These are phyloP conservation scores for Penstemon eatonii DNA, from an alignment of 257 asterid species.

Conservation along the genomic window DNA sequence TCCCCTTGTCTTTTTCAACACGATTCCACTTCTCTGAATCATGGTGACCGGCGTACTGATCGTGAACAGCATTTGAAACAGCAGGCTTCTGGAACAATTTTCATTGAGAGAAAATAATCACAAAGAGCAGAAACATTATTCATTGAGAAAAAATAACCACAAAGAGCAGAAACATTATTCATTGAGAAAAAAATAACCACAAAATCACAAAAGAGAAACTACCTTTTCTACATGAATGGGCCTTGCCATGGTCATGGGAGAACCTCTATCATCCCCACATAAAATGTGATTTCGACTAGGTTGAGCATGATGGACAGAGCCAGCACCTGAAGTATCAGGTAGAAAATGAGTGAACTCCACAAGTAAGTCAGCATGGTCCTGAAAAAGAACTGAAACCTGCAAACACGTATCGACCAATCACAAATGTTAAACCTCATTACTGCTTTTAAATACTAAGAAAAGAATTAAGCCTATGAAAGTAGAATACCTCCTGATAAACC, in stretches of 20 bases:
- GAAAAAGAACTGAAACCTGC: constrained; percentile 87
- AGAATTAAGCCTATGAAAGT: constrained; percentile 23
- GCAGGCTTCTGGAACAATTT: constrained; percentile 51
- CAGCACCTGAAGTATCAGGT: constrained; percentile 72
- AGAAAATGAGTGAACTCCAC: constrained; percentile 89
- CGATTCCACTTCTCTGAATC: constrained; percentile 51
- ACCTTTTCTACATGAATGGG: constrained; percentile 66
- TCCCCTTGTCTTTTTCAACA: constrained; percentile 48
- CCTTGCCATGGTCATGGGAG: constrained; percentile 50
- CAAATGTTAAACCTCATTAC: constrained; percentile 20
- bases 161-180: constrained; percentile 29
- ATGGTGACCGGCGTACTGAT: constrained; percentile 40
- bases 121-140: constrained; percentile 28
- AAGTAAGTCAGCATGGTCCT: constrained; percentile 82
- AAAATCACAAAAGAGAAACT: constrained; percentile 31
- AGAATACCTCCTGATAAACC: constrained; percentile 79
- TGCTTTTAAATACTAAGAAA: constrained; percentile 9
- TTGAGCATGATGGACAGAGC: constrained; percentile 46
- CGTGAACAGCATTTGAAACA: constrained; percentile 46
- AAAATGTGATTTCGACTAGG: constrained; percentile 47
- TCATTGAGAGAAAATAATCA: no score
- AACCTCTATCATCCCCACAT: constrained; percentile 55
- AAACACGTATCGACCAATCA: constrained; percentile 29
- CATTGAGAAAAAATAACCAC: constrained; percentile 21
- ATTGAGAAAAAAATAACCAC: constrained; percentile 21